Evolutionary conservation across 176 grass and related monocot species (phyloP).

Genomic region (Chloris gayana): DNA sequence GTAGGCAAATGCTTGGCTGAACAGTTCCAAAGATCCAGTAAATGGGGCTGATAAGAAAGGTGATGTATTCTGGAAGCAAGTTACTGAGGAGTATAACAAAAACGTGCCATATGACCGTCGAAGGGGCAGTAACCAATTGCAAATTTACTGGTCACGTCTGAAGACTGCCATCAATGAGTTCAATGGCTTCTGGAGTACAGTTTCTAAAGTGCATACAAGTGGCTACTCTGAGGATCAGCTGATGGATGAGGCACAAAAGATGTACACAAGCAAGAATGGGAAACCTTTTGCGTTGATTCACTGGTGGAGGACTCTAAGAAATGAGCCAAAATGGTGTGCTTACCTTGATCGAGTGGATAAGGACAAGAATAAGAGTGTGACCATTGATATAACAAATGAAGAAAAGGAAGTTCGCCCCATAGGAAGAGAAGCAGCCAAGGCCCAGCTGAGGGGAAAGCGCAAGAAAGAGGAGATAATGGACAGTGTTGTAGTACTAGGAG

Average conservation of each 20-base stretch:
- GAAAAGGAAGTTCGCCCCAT: too few species aligned
- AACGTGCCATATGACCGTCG: not conserved
- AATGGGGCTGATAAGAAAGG: too few species aligned
- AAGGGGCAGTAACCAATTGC: not conserved
- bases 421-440: slow-evolving; percentile 1
- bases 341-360: not conserved
- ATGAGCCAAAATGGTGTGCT: not conserved
- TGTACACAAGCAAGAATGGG: too few species aligned
- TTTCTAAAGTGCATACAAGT: not conserved
- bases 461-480: not conserved
- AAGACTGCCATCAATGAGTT: not conserved
- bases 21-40: not conserved
- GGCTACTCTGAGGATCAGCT: not conserved
- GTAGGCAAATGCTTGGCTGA: slow-evolving; percentile 9
- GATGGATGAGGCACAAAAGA: too few species aligned
- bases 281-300: too few species aligned
- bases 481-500: not conserved
- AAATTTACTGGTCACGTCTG: not conserved
- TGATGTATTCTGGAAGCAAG: not conserved
- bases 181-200: not conserved
- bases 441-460: not conserved
- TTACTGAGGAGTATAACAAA: not conserved
- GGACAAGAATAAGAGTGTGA: not conserved
- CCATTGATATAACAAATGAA: not conserved
- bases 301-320: too few species aligned